These are phyloP conservation scores for Fusarium aywerte DNA, from an alignment of 2,329 filamentous ascomycete species.

Conservation along the genomic window DNA sequence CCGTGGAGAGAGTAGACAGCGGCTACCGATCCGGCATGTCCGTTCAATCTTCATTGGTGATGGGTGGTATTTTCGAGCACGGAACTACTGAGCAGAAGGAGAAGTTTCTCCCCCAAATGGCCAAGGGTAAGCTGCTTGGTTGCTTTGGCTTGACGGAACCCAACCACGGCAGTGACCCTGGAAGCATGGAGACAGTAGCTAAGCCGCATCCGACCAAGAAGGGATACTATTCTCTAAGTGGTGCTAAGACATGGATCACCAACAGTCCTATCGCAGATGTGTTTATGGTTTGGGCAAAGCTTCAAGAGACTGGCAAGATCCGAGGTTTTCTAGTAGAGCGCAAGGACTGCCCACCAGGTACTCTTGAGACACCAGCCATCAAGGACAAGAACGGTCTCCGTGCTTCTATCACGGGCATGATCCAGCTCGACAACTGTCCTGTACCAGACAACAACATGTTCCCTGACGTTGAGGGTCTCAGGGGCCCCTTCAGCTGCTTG, in stretches of 20 bases:
- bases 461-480: constrained; percentile 85
- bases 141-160: constrained; percentile 93
- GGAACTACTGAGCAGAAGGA: constrained; percentile 90
- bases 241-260: constrained; percentile 94
- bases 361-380: constrained; percentile 88
- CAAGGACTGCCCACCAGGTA: constrained; percentile 84
- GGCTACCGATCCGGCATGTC: constrained; percentile 94
- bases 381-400: constrained; percentile 96
- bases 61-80: constrained; percentile 91
- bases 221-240: constrained; percentile 81
- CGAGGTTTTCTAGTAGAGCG: constrained; percentile 91
- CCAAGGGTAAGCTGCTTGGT: constrained; percentile 82
- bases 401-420: constrained; percentile 97
- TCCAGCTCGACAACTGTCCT: constrained; percentile 90
- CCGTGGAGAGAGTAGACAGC: constrained; percentile 90
- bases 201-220: constrained; percentile 85
- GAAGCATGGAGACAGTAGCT: constrained; percentile 89
- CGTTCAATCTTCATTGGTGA: constrained; percentile 90
- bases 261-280: constrained; percentile 92
- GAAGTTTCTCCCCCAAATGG: constrained; percentile 81
- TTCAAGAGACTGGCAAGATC: constrained; percentile 92
- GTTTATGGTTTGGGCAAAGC: constrained; percentile 90
- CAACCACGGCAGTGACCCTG: constrained; percentile 91
- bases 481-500: constrained; percentile 90
- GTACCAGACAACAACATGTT: constrained; percentile 95